A percentile compares a stretch with the other conserved stretches of the same genome.
Conservation (phyloP, 2,329 filamentous ascomycete genomes). For the Diaporthe humulicola region DNA sequence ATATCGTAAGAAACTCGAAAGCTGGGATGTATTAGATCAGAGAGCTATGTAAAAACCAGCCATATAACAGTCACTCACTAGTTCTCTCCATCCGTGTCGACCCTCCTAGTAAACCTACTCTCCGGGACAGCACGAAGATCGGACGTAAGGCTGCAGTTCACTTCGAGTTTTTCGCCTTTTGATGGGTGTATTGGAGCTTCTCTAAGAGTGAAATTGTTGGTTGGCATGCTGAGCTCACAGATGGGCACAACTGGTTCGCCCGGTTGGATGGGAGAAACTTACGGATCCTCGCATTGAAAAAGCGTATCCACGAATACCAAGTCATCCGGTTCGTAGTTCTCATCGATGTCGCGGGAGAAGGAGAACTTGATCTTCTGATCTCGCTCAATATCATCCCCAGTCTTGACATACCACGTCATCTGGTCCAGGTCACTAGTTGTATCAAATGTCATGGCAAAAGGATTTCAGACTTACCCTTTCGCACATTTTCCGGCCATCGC, state of each 20-base stretch:
- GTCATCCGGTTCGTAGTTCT: not conserved
- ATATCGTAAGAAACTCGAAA: not conserved
- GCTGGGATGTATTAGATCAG: not conserved
- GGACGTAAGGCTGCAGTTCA: not conserved
- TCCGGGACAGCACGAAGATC: not conserved
- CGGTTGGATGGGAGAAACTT: not conserved
- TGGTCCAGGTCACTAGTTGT: not conserved
- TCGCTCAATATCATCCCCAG: not conserved
- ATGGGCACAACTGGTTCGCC: rapidly evolving
- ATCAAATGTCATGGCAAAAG: not conserved
- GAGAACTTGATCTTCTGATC: not conserved
- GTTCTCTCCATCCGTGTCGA: not conserved
- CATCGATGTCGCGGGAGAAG: not conserved
- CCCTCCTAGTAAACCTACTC: not conserved
- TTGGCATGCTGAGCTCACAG: not conserved
- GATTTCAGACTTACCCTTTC: not conserved
- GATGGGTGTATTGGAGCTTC: not conserved
- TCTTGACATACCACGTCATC: not conserved
- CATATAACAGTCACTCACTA: not conserved
- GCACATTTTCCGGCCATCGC: not conserved
- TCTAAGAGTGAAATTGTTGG: not conserved
- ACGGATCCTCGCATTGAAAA: not conserved
- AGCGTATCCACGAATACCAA: not conserved
- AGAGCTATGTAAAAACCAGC: too few species aligned
- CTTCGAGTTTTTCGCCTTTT: not conserved